Base-by-base conservation (phyloP, 306 rosid species). In the Cicer arietinum region DNA sequence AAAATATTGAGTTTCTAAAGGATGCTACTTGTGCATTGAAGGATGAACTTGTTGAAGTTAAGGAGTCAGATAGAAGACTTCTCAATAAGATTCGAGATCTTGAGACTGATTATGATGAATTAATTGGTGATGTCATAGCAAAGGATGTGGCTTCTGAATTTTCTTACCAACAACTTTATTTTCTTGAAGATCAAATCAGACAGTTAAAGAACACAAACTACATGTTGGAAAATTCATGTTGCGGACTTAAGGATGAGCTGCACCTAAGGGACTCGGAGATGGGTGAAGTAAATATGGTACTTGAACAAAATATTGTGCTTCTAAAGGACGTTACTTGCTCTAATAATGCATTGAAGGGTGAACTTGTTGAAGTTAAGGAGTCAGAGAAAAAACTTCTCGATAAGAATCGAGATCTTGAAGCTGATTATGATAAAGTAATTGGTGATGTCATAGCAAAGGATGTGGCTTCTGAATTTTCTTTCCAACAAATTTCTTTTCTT, bases 11-110 rank as follows among this genome's bases (percentile, higher is more conserved):
- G 82, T 76, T 73, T 68, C 84, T 87, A 70, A 84, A 81, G 68
- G 83, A 79, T 75, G 89, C 52, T 70, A 22, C 69, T 72, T 42
- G 66, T 84, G 83, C 77, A 58, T 74, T 89, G 86, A 84, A 81
- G 68, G 83, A 79, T 75, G 90, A 90, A 81, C 78, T 89, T 51
- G 75, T 50, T 37, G 86, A 85, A 75, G 84, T 79, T 43, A 81
- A 57, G 64, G 79, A 82, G 74, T 80, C 76, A 50, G 85, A 77
- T 53, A 54, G 58, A 72, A 81, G 79, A 73, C 85, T 90, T 73
- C 76, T 77, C 82, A 75, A 62, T 66, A 79, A 78, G 79, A 75
- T 81, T 77, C 84, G 78, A 54, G 77, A 79, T 62, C 83, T 85
- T 53, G 92, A 89, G 72, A 78, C 83, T 74, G 84, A 88, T 80